Evolutionary conservation across 2,329 filamentous ascomycete genomes (phyloP).

Genomic region (Drechslerella coelobrocha): DNA sequence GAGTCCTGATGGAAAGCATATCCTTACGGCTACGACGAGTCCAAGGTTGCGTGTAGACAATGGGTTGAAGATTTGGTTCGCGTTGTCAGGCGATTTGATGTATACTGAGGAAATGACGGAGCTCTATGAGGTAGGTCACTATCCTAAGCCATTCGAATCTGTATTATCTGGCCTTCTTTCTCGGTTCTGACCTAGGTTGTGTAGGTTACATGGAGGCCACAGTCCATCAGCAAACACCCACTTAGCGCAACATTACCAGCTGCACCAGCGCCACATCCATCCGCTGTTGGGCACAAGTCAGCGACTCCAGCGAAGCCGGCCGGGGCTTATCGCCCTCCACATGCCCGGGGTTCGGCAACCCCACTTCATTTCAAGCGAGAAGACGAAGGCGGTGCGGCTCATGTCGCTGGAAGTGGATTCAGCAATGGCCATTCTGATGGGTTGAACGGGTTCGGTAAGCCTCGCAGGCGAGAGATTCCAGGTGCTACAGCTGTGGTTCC

Average conservation of each 20-base stretch:
- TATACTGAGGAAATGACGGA: constrained; percentile 96
- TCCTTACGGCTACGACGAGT: constrained; percentile 96
- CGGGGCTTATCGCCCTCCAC: constrained; percentile 94
- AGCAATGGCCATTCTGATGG: constrained; percentile 74
- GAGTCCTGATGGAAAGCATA: constrained; percentile 94
- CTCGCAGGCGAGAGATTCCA: constrained; percentile 78
- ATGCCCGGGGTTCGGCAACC: constrained; percentile 84
- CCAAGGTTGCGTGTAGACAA: constrained; percentile 96
- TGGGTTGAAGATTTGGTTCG: constrained; percentile 91
- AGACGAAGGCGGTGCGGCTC: constrained; percentile 91
- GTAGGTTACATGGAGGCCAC: constrained; percentile 76
- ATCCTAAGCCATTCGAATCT: constrained; percentile 52
- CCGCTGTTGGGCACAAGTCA: constrained; percentile 79
- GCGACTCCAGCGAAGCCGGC: constrained; percentile 92
- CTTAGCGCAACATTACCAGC: constrained; percentile 74
- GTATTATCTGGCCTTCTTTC: no score
- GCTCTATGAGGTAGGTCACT: constrained; percentile 73
- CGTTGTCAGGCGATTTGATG: constrained; percentile 80
- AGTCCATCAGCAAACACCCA: constrained; percentile 67
- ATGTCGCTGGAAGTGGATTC: constrained; percentile 62
- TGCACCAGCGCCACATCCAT: constrained; percentile 79
- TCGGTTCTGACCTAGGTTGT: no score
- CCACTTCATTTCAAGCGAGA: constrained; percentile 96
- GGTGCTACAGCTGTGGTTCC: constrained; percentile 78
- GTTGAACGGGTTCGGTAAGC: constrained; percentile 60